phyloP scores from a whole-genome alignment of 495 filamentous ascomycete species.

The Penicillium desertorum region DNA sequence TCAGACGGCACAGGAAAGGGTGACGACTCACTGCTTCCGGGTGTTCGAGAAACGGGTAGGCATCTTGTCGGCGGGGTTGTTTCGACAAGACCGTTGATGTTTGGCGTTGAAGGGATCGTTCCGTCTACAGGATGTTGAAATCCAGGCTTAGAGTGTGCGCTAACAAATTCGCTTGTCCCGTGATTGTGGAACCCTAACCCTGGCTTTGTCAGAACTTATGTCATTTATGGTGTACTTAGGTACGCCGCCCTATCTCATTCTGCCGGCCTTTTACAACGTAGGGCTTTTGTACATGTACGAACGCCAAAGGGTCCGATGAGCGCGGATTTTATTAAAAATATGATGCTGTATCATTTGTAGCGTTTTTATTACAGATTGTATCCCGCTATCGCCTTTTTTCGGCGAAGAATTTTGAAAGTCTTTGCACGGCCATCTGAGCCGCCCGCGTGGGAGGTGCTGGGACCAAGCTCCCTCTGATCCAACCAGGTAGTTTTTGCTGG shows the following conservation, averaged over 20 bases:
- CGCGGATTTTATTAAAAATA: background rate
- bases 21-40: slow-evolving; percentile 71
- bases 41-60: slow-evolving; percentile 81
- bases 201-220: slow-evolving; percentile 13
- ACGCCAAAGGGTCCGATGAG: background rate
- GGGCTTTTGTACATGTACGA: background rate
- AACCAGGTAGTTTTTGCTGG: slow-evolving; percentile 76
- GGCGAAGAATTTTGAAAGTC: slow-evolving; percentile 41
- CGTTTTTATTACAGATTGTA: background rate
- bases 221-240: slow-evolving; percentile 5
- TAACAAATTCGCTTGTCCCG: slow-evolving; percentile 45
- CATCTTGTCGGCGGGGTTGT: slow-evolving; percentile 59
- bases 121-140: slow-evolving; percentile 43
- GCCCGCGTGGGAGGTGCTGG: slow-evolving; percentile 24
- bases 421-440: slow-evolving; percentile 30
- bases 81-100: slow-evolving; percentile 47
- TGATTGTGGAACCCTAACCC: slow-evolving; percentile 33
- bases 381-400: slow-evolving; percentile 6
- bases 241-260: slow-evolving; percentile 12
- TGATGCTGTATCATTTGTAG: background rate
- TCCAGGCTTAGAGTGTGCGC: slow-evolving; percentile 49
- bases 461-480: slow-evolving; percentile 65
- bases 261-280: background rate
- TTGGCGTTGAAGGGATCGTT: slow-evolving; percentile 46
- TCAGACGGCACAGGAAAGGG: slow-evolving; percentile 20